Evolutionary conservation across 768 basidiomycete genomes (phyloP), one percentile per base, ranked within the genome.

Genomic region (Dentipellis sp.): DNA sequence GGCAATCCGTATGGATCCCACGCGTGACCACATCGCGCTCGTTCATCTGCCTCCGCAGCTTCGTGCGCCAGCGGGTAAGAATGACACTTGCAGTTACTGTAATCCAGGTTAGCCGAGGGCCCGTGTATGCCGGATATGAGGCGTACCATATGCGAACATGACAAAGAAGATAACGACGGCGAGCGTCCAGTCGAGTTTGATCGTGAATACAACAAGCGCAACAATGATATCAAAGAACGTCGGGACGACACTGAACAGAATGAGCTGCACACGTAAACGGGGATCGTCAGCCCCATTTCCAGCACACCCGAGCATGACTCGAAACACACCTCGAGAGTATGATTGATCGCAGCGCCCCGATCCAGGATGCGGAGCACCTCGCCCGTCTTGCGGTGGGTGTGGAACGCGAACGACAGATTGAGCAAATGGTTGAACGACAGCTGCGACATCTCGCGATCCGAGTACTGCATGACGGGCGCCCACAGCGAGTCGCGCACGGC

Each of bases 401-500:
- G 91, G 79, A 86, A 92, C 4, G 86, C 79, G 60, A 94, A 83
- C 1, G 89, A 90, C 4, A 97, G 80, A 58, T 91, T 88, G 10
- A 97, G 76, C 2, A 97, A 71, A 64, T 95, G 94, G 58, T 93
- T 82, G 70, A 89, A 91, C 10, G 91, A 87, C 53, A 94, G 74
- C 63, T 83, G 78, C 1, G 86, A 86, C 91, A 95, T 94, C 69
- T 91, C 89, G 63, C 85, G 73, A 65, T 94, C 91, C 0, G 88
- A 90, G 67, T 83, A 89, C 69, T 92, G 91, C 80, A 92, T 88
- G 45, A 98, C 87, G 1, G 92, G 90, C 2, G 86, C 79, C 88
- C 91, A 94, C 2, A 92, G 74, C 34, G 79, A 73, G 61, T 69
- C 70, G 21, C 80, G 80, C 49, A 91, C 69, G 36, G 86, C 88